These are phyloP conservation scores for Colletotrichum brevisporum DNA, from an alignment of 2,329 filamentous ascomycete species.

Conservation along the genomic window DNA sequence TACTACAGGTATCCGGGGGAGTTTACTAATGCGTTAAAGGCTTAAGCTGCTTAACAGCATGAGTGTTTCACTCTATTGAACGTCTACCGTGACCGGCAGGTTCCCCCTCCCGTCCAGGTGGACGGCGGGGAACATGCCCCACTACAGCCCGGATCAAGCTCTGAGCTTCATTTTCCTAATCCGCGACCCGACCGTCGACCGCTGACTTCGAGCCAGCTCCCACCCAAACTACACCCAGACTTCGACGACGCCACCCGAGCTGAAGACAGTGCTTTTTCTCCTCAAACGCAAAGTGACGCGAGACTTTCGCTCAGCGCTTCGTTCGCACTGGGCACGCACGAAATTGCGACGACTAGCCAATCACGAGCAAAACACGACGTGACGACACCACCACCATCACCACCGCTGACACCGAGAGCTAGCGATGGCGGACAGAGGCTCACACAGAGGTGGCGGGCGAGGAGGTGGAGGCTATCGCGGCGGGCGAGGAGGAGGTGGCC, in stretches of 20 bases:
- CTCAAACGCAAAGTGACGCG: no score
- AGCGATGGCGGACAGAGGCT: constrained; percentile 66
- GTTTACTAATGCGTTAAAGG: no score
- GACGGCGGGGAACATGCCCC: constrained; percentile 4
- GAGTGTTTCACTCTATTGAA: no score
- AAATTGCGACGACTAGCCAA: neutral
- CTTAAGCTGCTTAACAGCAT: no score
- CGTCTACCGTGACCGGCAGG: no score
- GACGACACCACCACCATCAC: constrained; percentile 2
- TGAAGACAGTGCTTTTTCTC: no score
- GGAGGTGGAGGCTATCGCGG: constrained; percentile 62
- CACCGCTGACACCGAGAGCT: constrained; percentile 39
- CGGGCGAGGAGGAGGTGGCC: constrained; percentile 57
- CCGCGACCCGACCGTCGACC: neutral
- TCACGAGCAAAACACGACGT: neutral
- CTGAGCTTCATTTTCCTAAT: constrained; percentile 33
- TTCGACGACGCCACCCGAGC: constrained; percentile 23
- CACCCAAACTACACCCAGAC: constrained; percentile 33
- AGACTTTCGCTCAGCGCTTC: no score
- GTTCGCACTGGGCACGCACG: neutral
- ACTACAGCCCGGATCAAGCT: constrained; percentile 37
- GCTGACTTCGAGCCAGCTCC: neutral
- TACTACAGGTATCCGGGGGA: no score
- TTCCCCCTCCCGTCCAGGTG: no score
- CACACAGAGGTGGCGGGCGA: constrained; percentile 61